Evolutionary conservation across 164 flowering plant species (phyloP), one percentile per base, ranked within the genome.

Genomic region (Vitis rotundifolia): DNA sequence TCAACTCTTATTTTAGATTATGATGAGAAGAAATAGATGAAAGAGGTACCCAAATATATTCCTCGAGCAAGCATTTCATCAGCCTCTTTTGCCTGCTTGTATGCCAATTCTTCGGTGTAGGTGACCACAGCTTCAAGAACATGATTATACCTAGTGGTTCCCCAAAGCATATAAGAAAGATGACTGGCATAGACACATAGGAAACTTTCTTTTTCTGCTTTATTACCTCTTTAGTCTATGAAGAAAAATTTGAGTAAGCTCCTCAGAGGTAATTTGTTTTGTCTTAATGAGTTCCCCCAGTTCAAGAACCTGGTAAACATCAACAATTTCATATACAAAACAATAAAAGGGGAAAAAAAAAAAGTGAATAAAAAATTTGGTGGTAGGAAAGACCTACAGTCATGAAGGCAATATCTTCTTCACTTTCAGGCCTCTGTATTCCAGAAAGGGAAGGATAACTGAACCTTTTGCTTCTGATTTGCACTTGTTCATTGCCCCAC

Each of bases 361-460:
- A 56, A 26, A 54, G 18, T 52, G 9, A 10, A 3, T 2, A 51
- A 28, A 8, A 3, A 16, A 44, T 15, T 29, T 19, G 58, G 18
- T 31, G 22, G 18, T 9, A 14, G 44, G 2, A 47, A 26, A 13
- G 60, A 56, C 82, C 73, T 78, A 91, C 98, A 78, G 84, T 92
- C 98, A 94, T 86, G 78, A 84, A 92, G 49, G 93, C 95, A 59
- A 94, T 85, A 74, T 91, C 93, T 66, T 84, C 89, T 51, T 85
- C 87, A 55, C 18, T 64, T 11, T 77, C 69, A 8, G 91, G 95
- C 74, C 81, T 87, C 63, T 61, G 65, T 29, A 88, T 59, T 18
- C 70, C 79, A 31, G 84, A 76, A 6, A 75, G 1, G 13, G 81
- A 65, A 62, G 95, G 91, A 70, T 81, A 82, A 15, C 50, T 74